These are phyloP conservation scores for Leptosphaerulina australis DNA, from an alignment of 2,329 filamentous ascomycete species.

Conservation along the genomic window DNA sequence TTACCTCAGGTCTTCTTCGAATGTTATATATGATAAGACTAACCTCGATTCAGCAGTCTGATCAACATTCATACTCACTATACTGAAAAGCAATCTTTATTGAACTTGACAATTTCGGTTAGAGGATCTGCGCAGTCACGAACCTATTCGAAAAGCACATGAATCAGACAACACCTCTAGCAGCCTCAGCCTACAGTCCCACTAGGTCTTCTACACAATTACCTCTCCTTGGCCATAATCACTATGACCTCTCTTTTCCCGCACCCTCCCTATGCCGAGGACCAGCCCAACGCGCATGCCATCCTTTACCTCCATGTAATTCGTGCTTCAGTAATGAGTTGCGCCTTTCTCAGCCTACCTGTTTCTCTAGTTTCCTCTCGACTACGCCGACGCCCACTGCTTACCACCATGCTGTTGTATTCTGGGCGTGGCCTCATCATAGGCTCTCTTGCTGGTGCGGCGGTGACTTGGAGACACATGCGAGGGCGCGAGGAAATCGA, in stretches of 20 bases:
- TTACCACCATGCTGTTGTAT: conserved; percentile 52
- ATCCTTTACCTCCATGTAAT: conserved; percentile 67
- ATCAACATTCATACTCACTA: too few relatives aligned
- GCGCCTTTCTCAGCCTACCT: conserved; percentile 56
- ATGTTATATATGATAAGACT: too few relatives aligned
- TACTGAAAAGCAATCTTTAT: too few relatives aligned
- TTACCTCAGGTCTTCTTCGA: too few relatives aligned
- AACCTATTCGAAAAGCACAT: too few relatives aligned
- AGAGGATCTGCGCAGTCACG: too few relatives aligned
- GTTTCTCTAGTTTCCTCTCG: conserved; percentile 38
- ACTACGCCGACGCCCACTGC: conserved; percentile 33
- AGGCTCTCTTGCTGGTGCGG: conserved; percentile 53
- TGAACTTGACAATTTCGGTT: too few relatives aligned
- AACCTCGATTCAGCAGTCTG: too few relatives aligned
- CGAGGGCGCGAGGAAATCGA: conserved; percentile 63
- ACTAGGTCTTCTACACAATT: not conserved
- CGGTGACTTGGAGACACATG: conserved; percentile 60
- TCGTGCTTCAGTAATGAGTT: conserved; percentile 61
- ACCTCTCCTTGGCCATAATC: not conserved
- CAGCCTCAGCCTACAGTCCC: not conserved
- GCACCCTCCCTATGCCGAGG: conserved; percentile 65
- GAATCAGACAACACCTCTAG: too few relatives aligned
- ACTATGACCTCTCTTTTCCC: conserved; percentile 63
- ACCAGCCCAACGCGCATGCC: conserved; percentile 61
- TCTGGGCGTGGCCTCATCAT: conserved; percentile 55